These are phyloP conservation scores for Irpex sp. DNA, from an alignment of 1,284 basidiomycete genomes.

Conservation along the genomic window DNA sequence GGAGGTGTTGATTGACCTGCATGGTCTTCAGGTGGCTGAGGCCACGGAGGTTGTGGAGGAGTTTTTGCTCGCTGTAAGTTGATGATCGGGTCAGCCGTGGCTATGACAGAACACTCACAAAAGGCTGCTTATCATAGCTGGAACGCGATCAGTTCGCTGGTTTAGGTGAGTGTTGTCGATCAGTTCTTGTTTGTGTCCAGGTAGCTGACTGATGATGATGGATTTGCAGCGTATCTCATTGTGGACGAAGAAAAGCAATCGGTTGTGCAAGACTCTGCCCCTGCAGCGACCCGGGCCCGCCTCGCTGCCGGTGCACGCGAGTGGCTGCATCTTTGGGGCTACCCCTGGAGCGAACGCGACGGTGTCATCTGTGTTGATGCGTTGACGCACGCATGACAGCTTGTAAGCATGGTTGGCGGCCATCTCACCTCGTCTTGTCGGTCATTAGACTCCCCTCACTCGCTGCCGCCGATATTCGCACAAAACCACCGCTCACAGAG, in stretches of 20 bases:
- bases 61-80: conserved; percentile 81
- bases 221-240: conserved; percentile 69
- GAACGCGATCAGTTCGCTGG: conserved; percentile 86
- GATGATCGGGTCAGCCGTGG: neutral
- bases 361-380: conserved; percentile 88
- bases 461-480: neutral
- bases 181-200: neutral
- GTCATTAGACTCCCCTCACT: too few species aligned
- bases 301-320: conserved; percentile 83
- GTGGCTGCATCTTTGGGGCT: conserved; percentile 90
- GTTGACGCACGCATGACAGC: conserved; percentile 56
- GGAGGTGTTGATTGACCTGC: conserved; percentile 79
- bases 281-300: conserved; percentile 79
- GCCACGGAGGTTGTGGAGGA: conserved; percentile 89
- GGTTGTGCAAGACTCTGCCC: conserved; percentile 76
- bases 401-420: neutral
- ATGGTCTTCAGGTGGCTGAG: conserved; percentile 88
- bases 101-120: neutral
- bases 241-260: conserved; percentile 97
- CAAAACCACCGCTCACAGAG: neutral
- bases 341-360: conserved; percentile 92
- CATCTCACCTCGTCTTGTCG: neutral
- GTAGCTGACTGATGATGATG: conserved; percentile 1
- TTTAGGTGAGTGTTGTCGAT: conserved; percentile 51
- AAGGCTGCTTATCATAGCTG: conserved; percentile 42